phyloP scores from a whole-genome alignment of 2,329 filamentous ascomycete genomes.

The Tothia fuscella region DNA sequence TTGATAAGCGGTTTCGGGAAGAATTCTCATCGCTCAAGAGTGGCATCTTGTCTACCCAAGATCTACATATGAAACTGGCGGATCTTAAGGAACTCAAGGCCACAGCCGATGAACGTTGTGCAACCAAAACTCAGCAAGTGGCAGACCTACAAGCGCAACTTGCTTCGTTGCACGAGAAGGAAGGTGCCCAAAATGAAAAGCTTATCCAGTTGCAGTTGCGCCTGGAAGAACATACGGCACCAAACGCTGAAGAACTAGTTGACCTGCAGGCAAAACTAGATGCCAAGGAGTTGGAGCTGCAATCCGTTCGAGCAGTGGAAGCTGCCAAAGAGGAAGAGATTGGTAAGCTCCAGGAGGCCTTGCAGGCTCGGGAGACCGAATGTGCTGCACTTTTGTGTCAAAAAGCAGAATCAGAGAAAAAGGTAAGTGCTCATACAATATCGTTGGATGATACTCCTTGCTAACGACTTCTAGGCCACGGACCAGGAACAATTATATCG shows the following conservation, averaged over 20 bases:
- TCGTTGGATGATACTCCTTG: too few species aligned
- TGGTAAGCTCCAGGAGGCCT: neutral
- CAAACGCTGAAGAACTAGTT: neutral
- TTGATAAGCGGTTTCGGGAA: slow-evolving; percentile 4
- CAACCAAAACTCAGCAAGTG: neutral
- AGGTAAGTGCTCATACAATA: too few species aligned
- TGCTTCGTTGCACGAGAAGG: neutral
- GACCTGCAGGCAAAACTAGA: neutral
- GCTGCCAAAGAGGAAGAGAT: neutral
- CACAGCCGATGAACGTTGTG: slow-evolving; percentile 8
- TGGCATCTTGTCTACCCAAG: neutral
- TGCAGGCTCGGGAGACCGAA: neutral
- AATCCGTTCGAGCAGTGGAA: slow-evolving; percentile 1
- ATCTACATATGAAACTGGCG: neutral
- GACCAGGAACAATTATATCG: too few species aligned
- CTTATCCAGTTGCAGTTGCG: slow-evolving; percentile 3
- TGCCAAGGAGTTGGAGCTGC: neutral
- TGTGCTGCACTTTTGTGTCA: neutral
- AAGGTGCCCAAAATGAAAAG: neutral
- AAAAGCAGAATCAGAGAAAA: neutral
- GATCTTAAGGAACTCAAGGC: slow-evolving; percentile 4
- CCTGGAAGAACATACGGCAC: neutral
- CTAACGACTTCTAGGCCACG: too few species aligned
- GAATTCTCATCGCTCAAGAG: neutral
- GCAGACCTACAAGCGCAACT: slow-evolving; percentile 5